Conservation (phyloP, 2,329 filamentous ascomycete genomes). For the Pseudogymnoascus sp. region DNA sequence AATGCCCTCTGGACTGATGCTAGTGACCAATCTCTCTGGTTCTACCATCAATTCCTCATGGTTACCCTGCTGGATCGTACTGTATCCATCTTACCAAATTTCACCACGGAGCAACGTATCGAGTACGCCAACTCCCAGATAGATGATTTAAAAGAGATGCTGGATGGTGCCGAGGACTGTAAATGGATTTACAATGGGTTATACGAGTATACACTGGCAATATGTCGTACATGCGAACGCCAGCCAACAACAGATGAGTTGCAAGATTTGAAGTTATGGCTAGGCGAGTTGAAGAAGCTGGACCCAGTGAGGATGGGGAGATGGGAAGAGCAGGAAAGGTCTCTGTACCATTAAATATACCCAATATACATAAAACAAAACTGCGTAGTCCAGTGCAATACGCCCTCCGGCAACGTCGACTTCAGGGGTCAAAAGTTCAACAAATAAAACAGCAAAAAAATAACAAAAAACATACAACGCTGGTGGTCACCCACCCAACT, state of each 20-base stretch:
- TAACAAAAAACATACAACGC: no score
- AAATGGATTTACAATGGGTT: slow-evolving; percentile 90
- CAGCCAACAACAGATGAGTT: slow-evolving; percentile 35
- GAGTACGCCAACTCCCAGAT: slow-evolving; percentile 65
- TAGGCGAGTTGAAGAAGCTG: slow-evolving; percentile 27
- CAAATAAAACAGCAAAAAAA: no score
- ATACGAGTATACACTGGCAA: slow-evolving; percentile 61
- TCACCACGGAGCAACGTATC: slow-evolving; percentile 55
- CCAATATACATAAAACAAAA: background rate
- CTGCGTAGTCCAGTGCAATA: no score
- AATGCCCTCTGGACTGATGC: slow-evolving; percentile 63
- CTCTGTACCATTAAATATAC: slow-evolving; percentile 1
- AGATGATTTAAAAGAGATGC: slow-evolving; percentile 61
- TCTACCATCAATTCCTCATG: slow-evolving; percentile 88
- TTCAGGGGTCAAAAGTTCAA: no score
- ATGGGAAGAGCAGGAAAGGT: slow-evolving; percentile 23
- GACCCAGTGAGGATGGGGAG: slow-evolving; percentile 30
- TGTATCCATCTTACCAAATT: slow-evolving; percentile 56
- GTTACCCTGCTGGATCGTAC: slow-evolving; percentile 53
- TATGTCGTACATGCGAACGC: slow-evolving; percentile 48
- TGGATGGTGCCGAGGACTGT: slow-evolving; percentile 60
- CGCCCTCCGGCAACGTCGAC: no score
- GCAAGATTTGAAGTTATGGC: slow-evolving; percentile 24
- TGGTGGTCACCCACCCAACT: no score
- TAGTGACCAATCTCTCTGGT: slow-evolving; percentile 93